Evolutionary conservation across 148 eudicot genomes (phyloP).

Genomic region (Cornus kousa): DNA sequence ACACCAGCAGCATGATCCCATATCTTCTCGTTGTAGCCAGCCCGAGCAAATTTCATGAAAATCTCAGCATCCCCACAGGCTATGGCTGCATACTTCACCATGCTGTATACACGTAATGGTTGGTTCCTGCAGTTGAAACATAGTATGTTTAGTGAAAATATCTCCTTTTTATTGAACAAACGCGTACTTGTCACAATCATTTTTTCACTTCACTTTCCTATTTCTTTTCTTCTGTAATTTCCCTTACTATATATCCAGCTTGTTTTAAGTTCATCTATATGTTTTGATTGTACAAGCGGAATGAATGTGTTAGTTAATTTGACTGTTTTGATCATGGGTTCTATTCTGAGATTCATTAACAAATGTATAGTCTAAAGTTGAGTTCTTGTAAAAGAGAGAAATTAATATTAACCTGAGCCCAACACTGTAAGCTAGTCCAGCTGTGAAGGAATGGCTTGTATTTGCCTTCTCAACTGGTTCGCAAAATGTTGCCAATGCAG

Average conservation of each 20-base stretch:
- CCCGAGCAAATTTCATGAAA: slow-evolving; percentile 51
- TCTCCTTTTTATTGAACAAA: not conserved
- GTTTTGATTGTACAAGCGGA: not conserved
- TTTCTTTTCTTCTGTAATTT: not conserved
- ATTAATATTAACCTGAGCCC: slow-evolving; percentile 30
- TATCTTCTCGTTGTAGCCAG: slow-evolving; percentile 56
- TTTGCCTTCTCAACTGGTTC: slow-evolving; percentile 54
- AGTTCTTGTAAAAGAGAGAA: not conserved
- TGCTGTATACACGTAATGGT: slow-evolving; percentile 48
- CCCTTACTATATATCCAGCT: too few relatives aligned
- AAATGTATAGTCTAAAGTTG: too few relatives aligned
- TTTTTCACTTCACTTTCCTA: not conserved
- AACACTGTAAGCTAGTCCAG: slow-evolving; percentile 49
- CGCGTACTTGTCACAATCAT: not conserved
- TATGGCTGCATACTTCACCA: slow-evolving; percentile 55
- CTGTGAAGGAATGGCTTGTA: slow-evolving; percentile 49
- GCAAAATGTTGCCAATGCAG: slow-evolving; percentile 49
- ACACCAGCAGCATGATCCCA: slow-evolving; percentile 60
- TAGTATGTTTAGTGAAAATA: not conserved
- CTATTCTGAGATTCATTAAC: too few relatives aligned
- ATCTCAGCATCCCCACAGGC: slow-evolving; percentile 53
- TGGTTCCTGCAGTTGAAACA: slow-evolving; percentile 38
- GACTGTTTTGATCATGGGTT: too few relatives aligned
- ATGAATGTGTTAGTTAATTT: not conserved
- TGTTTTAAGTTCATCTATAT: not conserved